Evolutionary conservation across 176 grass and related monocot genomes (phyloP), one percentile per base, ranked within the genome.

Genomic region (Alloteropsis semialata): DNA sequence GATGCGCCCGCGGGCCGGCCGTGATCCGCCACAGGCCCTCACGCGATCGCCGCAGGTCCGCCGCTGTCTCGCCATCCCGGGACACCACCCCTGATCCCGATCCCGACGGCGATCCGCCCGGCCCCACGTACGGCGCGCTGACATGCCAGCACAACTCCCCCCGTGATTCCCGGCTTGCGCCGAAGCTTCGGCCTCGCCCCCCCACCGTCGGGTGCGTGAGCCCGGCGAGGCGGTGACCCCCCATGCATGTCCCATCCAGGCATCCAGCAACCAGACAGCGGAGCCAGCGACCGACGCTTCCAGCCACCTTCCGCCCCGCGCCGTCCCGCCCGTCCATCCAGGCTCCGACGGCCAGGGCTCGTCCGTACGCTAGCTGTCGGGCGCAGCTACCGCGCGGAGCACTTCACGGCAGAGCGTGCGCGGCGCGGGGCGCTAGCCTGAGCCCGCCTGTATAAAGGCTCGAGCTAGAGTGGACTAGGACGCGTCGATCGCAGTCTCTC

Each of bases 261-360:
- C n/a, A n/a, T n/a, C n/a, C n/a, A n/a, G n/a, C n/a, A n/a, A n/a
- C n/a, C n/a, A n/a, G n/a, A n/a, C n/a, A n/a, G n/a, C n/a, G n/a
- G n/a, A n/a, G n/a, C n/a, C n/a, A n/a, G n/a, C n/a, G n/a, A 53
- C 3, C 28, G 91, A 84, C 69, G 74, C 70, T 79, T 88, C 83
- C 75, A 53, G 38, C 85, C 72, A 75, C 54, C 74, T 87, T 84
- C 92, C 92, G 16, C 28, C 74, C 24, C 39, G 57, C 63, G 72
- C 69, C 49, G 30, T 79, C 39, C 56, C 57, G 2, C 11, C 75
- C 28, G 50, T 33, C 41, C 18, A 65, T 88, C 76, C 33, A 33
- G n/a, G 6, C 16, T 22, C 84, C 41, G 67, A 90, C 63, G 76
- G 38, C 4, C 41, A 39, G 28, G 41, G 60, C 75, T 66, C 57